Base-by-base conservation (phyloP, 148 eudicot genomes). In the Euryodendron excelsum region DNA sequence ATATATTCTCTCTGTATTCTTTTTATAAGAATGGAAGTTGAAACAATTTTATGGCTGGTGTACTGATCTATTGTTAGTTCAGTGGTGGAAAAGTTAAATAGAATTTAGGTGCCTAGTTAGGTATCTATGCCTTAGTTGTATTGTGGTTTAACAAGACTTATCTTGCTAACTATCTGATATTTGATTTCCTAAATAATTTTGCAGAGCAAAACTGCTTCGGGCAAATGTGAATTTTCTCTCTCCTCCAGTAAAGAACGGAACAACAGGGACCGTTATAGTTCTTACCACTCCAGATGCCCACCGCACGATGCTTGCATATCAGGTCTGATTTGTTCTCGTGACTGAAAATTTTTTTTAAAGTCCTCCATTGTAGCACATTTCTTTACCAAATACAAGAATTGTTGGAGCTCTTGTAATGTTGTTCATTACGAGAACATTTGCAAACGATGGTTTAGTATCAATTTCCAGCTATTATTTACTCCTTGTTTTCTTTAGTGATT, bases 271-370 rank as follows among this genome's bases (percentile, higher is more conserved):
- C 0, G 99, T 96, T 72, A 91, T 96, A 82, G 99, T 96, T 77
- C 89, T 96, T 63, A 96, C 99, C 52, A 96, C 99, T 68, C 89
- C 98, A 37, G 99, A 96, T 89, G 99, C 99, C 82, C 99, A 93
- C 82, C 92, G 99, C 33, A 96, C 99, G 64, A 96, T 96, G 99
- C 98, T 96, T 86, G 96, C 99, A 62, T 93, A 96, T 84, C 99
- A 88, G 97, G 99, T 93, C 59, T 48, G 34, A 47, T 23, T 2
- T 67, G 33, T 2, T 23, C 44, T 41, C 17, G 21, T 25, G 71
- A n/a, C n/a, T n/a, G n/a, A n/a, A n/a, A n/a, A n/a, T 53, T 47
- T 20, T 30, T 44, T n/a, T 65, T 70, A 44, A 73, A 68, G 75
- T 47, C 72, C 14, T 41, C 25, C 20, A 41, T 20, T 69, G 25